A percentile compares a stretch with the other conserved stretches of the same genome.
Evolutionary conservation across 257 asterid genomes (phyloP).

Genomic region (Scutellaria barbata): DNA sequence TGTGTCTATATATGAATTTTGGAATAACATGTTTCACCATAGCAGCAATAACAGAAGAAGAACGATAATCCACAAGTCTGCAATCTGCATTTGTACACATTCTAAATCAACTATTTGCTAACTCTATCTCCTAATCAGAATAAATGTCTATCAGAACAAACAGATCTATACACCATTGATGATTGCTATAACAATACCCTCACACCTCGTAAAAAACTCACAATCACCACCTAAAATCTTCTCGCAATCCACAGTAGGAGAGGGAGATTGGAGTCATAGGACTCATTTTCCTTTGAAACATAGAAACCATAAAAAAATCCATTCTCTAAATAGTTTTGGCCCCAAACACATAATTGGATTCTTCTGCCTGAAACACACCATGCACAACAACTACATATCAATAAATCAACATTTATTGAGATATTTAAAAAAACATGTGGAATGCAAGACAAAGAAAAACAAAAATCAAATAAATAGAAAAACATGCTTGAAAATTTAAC

Average conservation of each 20-base stretch:
- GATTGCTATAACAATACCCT: constrained; percentile 56
- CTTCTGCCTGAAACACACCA: constrained; percentile 58
- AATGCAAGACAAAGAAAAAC: not conserved
- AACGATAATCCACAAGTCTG: constrained; percentile 55
- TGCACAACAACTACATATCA: constrained; percentile 22
- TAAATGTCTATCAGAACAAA: not conserved
- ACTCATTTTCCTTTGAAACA: constrained; percentile 78
- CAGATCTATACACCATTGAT: constrained; percentile 58
- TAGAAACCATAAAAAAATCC: constrained; percentile 81
- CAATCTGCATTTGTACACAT: constrained; percentile 53
- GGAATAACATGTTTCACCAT: constrained; percentile 39
- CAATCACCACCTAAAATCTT: constrained; percentile 59
- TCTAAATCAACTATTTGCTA: not conserved
- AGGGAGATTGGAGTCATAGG: constrained; percentile 78
- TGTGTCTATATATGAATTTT: too few species aligned
- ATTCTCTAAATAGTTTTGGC: constrained; percentile 79
- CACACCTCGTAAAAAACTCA: constrained; percentile 64
- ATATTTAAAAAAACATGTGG: constrained; percentile 43
- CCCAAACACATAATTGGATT: constrained; percentile 72
- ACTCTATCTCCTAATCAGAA: not conserved
- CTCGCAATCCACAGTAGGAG: constrained; percentile 71
- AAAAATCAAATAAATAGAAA: too few species aligned
- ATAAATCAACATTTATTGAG: not conserved
- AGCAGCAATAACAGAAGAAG: constrained; percentile 59
- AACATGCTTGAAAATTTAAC: constrained; percentile 72